These are phyloP conservation scores for Amanita fuliginea DNA, from an alignment of 768 basidiomycete species.

Conservation along the genomic window DNA sequence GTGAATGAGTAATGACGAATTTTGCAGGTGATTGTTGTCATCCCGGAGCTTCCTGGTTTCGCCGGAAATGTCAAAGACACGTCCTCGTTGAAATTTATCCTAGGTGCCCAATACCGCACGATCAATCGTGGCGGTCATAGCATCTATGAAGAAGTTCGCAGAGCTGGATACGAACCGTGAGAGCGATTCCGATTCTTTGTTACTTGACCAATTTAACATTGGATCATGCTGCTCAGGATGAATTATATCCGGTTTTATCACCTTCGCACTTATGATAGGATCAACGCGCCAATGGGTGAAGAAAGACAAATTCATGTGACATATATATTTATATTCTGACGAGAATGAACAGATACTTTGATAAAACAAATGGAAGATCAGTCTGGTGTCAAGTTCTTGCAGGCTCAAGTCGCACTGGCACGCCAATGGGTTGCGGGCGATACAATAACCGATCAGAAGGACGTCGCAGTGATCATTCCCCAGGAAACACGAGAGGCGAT, in stretches of 20 bases:
- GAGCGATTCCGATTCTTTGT: conserved; percentile 15
- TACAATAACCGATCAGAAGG: conserved; percentile 28
- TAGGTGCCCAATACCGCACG: conserved; percentile 81
- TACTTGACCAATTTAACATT: background rate
- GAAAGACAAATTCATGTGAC: conserved; percentile 10
- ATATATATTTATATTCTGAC: background rate
- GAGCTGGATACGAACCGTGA: conserved; percentile 71
- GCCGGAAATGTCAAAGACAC: conserved; percentile 68
- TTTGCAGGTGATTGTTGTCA: conserved; percentile 65
- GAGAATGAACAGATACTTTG: conserved; percentile 19
- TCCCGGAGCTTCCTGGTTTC: conserved; percentile 91
- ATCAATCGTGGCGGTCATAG: conserved; percentile 85
- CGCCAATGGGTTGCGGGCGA: conserved; percentile 60
- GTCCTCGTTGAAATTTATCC: conserved; percentile 60
- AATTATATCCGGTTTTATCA: conserved; percentile 92
- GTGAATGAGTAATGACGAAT: background rate
- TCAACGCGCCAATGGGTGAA: conserved; percentile 62
- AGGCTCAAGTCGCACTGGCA: conserved; percentile 81
- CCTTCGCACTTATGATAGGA: conserved; percentile 82
- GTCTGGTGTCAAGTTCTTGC: conserved; percentile 70
- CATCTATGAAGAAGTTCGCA: conserved; percentile 75
- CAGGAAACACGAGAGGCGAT: conserved; percentile 38
- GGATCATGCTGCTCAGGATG: conserved; percentile 27
- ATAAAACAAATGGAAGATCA: conserved; percentile 63
- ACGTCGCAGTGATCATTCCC: conserved; percentile 49